Evolutionary conservation across 768 basidiomycete species (phyloP), one percentile per base, ranked within the genome.

Genomic region (Paxillus ammoniavirescens): DNA sequence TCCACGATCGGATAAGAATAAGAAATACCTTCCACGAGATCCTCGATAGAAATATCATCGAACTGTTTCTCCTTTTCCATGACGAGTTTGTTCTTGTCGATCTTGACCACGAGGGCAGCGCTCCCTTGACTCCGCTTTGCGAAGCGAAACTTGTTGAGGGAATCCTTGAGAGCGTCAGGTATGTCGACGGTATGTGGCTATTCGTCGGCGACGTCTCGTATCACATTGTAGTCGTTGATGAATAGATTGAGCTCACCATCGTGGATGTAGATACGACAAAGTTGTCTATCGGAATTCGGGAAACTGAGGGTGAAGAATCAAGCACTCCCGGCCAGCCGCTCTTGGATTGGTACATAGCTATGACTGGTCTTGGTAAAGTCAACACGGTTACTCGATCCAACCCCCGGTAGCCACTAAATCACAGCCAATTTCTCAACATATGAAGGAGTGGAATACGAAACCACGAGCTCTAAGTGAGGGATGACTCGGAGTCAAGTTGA

Each of bases 61-160:
- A 90, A 86, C 65, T 86, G 83, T 50, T 93, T 90, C 31, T 85
- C 88, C 62, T 91, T 86, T 66, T 89, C 87, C 87, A 97, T 88
- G 59, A 83, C 65, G 53, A 95, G 79, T 61, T 84, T 77, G 38
- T 77, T 70, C 76, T 91, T 94, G 79, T 94, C 87, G 73, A 95
- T 91, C 82, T 94, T 95, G 71, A 95, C 84, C 61, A 93, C 74
- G 50, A 95, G 76, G 14, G 91, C 93, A 23, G 91, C 86, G 61
- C 79, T 86, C 37, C 85, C 88, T 17, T 77, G 70, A 42, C 78
- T 80, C 62, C 79, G 83, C 21, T 87, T 82, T 4, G 75, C 74
- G 52, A 91, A 89, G 13, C 90, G 77, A 74, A 95, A 96, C 65
- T 93, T 93, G 70, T 87, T 83, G 40, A 95, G 82, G 23, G 83